A percentile compares a stretch with the other conserved stretches of the same genome.
Evolutionary conservation across 1,284 basidiomycete species (phyloP).

Genomic region (Tilletiopsis washingtonensis): DNA sequence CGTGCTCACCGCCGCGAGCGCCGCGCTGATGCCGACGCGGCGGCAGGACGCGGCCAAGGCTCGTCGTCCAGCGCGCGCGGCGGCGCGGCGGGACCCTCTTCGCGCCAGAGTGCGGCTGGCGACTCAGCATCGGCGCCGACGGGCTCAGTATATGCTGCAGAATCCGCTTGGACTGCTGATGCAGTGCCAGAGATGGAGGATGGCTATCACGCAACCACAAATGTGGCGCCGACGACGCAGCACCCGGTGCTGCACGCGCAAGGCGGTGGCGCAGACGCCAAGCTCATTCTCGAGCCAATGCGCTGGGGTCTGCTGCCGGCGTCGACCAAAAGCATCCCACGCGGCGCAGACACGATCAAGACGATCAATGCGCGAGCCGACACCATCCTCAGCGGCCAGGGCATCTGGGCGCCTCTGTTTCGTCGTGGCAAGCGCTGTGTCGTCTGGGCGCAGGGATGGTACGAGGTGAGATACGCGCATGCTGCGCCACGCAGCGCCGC

Average conservation of each 20-base stretch:
- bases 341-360: conserved; percentile 59
- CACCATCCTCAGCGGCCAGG: conserved; percentile 55
- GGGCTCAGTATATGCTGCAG: conserved; percentile 1
- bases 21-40: neutral
- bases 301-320: conserved; percentile 85
- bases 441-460: conserved; percentile 43
- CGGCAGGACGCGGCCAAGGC: neutral
- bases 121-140: conserved; percentile 12
- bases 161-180: too few species aligned
- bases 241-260: conserved; percentile 23
- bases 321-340: conserved; percentile 63
- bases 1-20: neutral
- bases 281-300: conserved; percentile 47
- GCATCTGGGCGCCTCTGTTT: conserved; percentile 20
- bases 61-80: neutral
- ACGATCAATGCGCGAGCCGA: conserved; percentile 87
- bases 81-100: neutral
- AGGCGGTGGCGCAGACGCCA: conserved; percentile 5
- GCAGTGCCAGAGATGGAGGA: conserved; percentile 10
- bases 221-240: conserved; percentile 34
- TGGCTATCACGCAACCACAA: conserved; percentile 32
- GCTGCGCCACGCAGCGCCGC: neutral
- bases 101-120: conserved; percentile 4
- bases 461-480: conserved; percentile 41
- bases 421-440: conserved; percentile 27